These are phyloP conservation scores for Penicillium atrosanguineum DNA, from an alignment of 495 filamentous ascomycete genomes.

Conservation along the genomic window DNA sequence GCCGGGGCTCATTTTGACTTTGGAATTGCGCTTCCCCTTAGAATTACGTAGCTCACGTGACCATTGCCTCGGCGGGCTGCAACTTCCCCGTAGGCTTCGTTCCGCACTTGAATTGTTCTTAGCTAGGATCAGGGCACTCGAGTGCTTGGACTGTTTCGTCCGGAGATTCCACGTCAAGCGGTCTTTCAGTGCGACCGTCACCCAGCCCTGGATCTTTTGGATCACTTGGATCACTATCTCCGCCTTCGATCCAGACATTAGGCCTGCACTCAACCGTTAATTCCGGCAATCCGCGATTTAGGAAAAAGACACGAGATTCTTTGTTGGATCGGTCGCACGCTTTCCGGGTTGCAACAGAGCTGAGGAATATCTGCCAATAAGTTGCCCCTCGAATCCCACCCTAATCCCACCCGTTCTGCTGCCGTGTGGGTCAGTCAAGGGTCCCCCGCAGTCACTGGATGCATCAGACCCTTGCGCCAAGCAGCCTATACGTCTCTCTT, in stretches of 20 bases:
- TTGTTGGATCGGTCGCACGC: background rate
- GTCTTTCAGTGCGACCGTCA: background rate
- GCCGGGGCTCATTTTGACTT: background rate
- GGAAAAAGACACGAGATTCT: background rate
- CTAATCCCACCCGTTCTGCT: background rate
- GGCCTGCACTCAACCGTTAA: background rate
- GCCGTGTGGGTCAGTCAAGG: slow-evolving; percentile 16
- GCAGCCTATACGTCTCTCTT: slow-evolving; percentile 1
- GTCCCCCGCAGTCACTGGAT: slow-evolving; percentile 13
- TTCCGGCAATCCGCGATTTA: background rate
- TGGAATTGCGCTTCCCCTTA: background rate
- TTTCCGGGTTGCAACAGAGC: background rate
- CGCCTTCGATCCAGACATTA: background rate
- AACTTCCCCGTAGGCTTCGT: background rate
- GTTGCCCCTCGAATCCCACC: too few relatives aligned
- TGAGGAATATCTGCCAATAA: background rate
- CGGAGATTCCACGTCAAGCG: background rate
- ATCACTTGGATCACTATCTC: background rate
- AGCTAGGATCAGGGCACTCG: background rate
- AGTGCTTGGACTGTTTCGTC: background rate
- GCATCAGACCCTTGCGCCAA: slow-evolving; percentile 4
- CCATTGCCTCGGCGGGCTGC: background rate
- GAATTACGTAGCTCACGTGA: slow-evolving; percentile 3
- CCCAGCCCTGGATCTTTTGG: too few relatives aligned
- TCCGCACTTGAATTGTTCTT: background rate